Evolutionary conservation across 441 rosid species (phyloP), one percentile per base, ranked within the genome.

Genomic region (Pelargonium fulgidum): DNA sequence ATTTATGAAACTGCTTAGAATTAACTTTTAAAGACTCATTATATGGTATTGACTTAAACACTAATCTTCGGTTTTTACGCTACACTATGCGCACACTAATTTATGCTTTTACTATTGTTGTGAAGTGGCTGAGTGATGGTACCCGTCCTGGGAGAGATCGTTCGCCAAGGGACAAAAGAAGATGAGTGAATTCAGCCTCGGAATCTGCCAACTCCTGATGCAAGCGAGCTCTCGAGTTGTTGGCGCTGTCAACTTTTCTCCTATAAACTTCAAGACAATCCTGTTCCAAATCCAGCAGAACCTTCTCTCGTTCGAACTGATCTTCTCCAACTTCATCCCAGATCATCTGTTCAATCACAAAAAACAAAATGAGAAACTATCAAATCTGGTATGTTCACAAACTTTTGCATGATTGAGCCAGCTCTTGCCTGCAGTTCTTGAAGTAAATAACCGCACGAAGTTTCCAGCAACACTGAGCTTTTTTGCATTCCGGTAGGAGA

Each of bases 321-420:
- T 85, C 87, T 78, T 92, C 89, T 68, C 99, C 99, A 59, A 94
- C 98, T 79, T 94, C 99, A 81, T 92, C 92, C 99, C 99, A 94
- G 65, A 94, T 94, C 85, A 90, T 90, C 99, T 94, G 85, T 79
- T 64, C 56, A 75, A 52, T 45, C 52, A 72, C 7, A 69, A 62
- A 42, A 70, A 33, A 42, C 20, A 62, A 64, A 59, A 59, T 64
- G 11, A 72, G 39, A 68, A 62, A 73, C 62, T 47, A 62, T 54
- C 67, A 13, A 58, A n/a, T 4, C 56, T 8, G 0, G 44, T 61
- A 3, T 12, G 39, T 22, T 24, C 29, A 12, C 19, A 61, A 61
- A 61, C 54, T 44, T 64, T 33, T 65, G 52, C 64, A 69, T 29
- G 41, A 62, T 47, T 29, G 20, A 11, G 44, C 1, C 19, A 33